Evolutionary conservation across 176 grass and related monocot genomes (phyloP).

Genomic region (Cenchrus fungigraminus): DNA sequence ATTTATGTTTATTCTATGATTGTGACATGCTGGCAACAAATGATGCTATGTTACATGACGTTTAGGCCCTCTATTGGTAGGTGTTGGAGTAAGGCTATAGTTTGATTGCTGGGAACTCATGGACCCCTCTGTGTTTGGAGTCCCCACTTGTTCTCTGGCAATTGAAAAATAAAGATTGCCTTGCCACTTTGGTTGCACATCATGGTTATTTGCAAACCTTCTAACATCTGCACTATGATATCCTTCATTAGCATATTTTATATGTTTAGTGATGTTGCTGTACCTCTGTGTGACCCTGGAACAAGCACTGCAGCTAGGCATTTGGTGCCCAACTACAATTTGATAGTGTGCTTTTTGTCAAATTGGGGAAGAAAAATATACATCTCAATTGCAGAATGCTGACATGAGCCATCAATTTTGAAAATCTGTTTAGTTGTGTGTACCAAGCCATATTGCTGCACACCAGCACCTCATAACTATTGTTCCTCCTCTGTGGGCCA

Average conservation of each 20-base stretch:
- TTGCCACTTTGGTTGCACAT: neutral
- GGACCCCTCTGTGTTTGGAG: conserved; percentile 17
- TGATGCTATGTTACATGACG: conserved; percentile 7
- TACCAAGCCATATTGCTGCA: neutral
- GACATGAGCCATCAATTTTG: neutral
- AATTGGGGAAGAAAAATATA: neutral
- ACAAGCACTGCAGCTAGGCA: neutral
- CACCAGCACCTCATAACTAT: neutral
- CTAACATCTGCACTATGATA: conserved; percentile 7
- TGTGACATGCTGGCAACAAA: conserved; percentile 29
- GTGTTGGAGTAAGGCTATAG: neutral
- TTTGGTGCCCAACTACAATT: neutral
- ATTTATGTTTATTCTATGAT: conserved; percentile 34
- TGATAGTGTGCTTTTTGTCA: neutral
- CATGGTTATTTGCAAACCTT: neutral
- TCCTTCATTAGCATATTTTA: neutral
- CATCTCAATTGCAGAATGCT: neutral
- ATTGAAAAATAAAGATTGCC: conserved; percentile 17
- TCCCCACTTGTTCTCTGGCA: neutral
- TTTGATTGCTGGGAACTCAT: conserved; percentile 16
- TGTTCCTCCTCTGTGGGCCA: neutral
- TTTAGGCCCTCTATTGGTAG: neutral
- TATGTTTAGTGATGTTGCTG: neutral
- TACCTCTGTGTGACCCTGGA: neutral
- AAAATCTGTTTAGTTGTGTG: neutral